Evolutionary conservation across 1,284 basidiomycete species (phyloP), one percentile per base, ranked within the genome.

Genomic region (Golubevia pallescens): DNA sequence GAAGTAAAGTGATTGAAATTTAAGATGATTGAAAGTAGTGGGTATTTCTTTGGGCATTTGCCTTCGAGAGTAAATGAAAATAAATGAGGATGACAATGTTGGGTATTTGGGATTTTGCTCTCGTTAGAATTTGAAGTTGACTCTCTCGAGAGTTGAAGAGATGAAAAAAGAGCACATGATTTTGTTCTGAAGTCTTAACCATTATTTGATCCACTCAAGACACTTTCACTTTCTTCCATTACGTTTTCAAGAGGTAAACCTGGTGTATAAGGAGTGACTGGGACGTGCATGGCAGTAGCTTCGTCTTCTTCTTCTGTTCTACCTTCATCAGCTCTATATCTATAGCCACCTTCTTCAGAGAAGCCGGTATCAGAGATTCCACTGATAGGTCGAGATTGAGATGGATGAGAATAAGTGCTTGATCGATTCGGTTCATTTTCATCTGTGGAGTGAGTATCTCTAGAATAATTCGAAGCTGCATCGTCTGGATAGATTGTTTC

Each of bases 401-500:
- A 48, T 13, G 42, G 42, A 48, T 48, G 42, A 48, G 42, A 48
- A 48, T 48, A 48, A 13, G 42, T 48, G 16, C 42, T 48, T 13
- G 42, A 48, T 48, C 42, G 8, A 28, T 28, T 28, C 16, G 42
- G 42, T 13, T 62, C 62, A 21, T 55, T 58, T 6, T 67, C 59
- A 13, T 20, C 32, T 23, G 34, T 52, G 7, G 57, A 21, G 3
- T 55, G 42, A 14, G 67, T 64, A 23, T 61, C 58, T 5, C 61
- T 61, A 38, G 66, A 68, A 28, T 73, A 70, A 53, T 78, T 78
- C 38, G 65, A 69, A 19, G 71, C 78, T 6, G 78, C 75, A 51
- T 80, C 78, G 57, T 80, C 78, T 0, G 78, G 78, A 53, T 76
- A 76, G 51, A 80, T 76, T 32, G 77, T 75, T 42, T 78, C 77